Percentiles rank a stretch among this genome's conserved stretches.
Conservation (phyloP, 148 eudicot species). For the Vaccinium darrowii region DNA sequence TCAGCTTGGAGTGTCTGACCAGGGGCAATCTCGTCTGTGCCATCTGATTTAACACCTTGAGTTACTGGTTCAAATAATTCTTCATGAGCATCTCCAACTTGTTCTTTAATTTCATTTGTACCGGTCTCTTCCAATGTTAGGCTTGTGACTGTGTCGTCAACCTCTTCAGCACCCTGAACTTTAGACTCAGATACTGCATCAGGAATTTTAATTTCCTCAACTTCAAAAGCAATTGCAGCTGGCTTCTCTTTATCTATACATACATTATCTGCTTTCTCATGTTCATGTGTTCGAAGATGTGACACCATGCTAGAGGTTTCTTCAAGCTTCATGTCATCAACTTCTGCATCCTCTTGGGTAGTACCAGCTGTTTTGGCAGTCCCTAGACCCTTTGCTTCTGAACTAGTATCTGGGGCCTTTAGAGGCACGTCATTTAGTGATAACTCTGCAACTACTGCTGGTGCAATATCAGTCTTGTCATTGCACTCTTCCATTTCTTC, state of each 20-base stretch:
- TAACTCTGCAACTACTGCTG: neutral
- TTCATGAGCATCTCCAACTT: neutral
- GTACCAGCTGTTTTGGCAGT: neutral
- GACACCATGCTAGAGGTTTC: neutral
- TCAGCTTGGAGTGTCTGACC: neutral
- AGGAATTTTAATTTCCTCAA: conserved; percentile 11
- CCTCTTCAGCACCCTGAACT: neutral
- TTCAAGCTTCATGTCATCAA: conserved; percentile 17
- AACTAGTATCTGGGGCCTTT: neutral
- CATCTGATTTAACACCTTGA: conserved; percentile 8
- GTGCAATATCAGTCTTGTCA: neutral
- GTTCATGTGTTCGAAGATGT: conserved; percentile 11
- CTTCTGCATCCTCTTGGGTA: conserved; percentile 15
- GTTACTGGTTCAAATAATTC: neutral
- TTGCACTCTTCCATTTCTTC: conserved; percentile 5
- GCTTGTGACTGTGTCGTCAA: conserved; percentile 7
- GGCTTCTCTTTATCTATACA: conserved; percentile 3
- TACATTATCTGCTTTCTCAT: neutral
- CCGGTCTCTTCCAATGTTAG: neutral
- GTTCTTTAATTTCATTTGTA: neutral
- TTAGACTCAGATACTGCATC: conserved; percentile 12
- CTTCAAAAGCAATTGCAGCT: conserved; percentile 11
- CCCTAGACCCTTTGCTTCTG: conserved; percentile 12
- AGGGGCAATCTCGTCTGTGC: neutral
- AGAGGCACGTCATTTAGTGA: conserved; percentile 13